A percentile compares a stretch with the other conserved stretches of the same genome.
These are phyloP conservation scores for Clitopilus passeckerianus DNA, from an alignment of 768 basidiomycete species.

Conservation along the genomic window DNA sequence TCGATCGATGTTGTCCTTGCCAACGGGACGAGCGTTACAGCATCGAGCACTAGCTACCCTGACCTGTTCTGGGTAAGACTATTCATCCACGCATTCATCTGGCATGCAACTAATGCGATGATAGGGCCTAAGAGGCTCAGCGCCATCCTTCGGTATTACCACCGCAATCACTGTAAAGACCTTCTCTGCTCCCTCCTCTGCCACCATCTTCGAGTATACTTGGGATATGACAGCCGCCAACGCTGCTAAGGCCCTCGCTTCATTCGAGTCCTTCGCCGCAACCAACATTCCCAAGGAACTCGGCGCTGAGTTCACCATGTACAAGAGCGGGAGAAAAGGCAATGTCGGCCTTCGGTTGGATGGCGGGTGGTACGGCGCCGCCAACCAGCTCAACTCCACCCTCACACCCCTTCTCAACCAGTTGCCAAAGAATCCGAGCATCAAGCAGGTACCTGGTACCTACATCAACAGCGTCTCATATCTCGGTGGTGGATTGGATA, in stretches of 20 bases:
- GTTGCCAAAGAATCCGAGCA: conserved; percentile 21
- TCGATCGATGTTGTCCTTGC: conserved; percentile 40
- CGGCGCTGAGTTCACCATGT: conserved; percentile 27
- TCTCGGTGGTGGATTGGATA: conserved; percentile 22
- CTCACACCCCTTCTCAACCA: conserved; percentile 26
- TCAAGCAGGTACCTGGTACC: conserved; percentile 18
- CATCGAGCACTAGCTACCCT: conserved; percentile 28
- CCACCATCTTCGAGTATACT: conserved; percentile 31
- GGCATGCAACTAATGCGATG: neutral
- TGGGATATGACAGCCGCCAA: conserved; percentile 27
- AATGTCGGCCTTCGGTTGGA: conserved; percentile 24
- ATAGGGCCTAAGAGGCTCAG: conserved; percentile 36
- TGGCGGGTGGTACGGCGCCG: conserved; percentile 32
- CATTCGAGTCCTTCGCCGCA: conserved; percentile 28
- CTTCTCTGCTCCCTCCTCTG: conserved; percentile 30
- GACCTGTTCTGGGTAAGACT: conserved; percentile 49
- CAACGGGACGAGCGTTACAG: conserved; percentile 34
- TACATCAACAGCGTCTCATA: conserved; percentile 22
- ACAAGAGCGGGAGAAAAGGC: conserved; percentile 19
- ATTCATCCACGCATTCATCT: neutral
- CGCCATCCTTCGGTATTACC: conserved; percentile 34
- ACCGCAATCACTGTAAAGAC: conserved; percentile 34
- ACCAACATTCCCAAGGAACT: conserved; percentile 29
- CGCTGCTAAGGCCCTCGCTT: conserved; percentile 26
- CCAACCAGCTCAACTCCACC: conserved; percentile 20